phyloP scores from a whole-genome alignment of 2,329 filamentous ascomycete species.

The Capronia coronata region DNA sequence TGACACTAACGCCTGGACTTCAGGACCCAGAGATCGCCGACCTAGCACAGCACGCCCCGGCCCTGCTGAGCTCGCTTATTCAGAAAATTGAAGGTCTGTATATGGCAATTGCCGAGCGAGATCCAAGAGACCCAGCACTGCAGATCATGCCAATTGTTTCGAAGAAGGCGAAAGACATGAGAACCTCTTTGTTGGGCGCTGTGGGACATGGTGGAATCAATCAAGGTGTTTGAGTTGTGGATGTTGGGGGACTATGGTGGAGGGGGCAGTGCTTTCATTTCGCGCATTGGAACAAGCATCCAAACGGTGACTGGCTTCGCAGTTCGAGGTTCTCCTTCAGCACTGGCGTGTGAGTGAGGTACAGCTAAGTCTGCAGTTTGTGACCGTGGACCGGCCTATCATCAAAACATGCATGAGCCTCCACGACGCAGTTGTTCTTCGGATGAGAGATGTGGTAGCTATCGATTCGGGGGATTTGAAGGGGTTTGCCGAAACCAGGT shows the following conservation, averaged over 20 bases:
- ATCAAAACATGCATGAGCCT: no score
- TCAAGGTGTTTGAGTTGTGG: not conserved
- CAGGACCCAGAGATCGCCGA: constrained; percentile 29
- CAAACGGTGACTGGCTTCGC: not conserved
- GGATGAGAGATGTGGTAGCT: no score
- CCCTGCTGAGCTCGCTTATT: constrained; percentile 36
- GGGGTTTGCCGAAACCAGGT: no score
- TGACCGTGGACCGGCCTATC: no score
- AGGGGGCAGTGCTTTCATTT: not conserved
- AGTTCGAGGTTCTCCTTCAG: not conserved
- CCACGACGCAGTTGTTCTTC: no score
- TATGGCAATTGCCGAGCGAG: constrained; percentile 47
- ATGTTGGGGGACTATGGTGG: not conserved
- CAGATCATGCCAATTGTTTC: constrained; percentile 46
- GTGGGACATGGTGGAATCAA: not conserved
- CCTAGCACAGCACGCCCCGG: constrained; percentile 25
- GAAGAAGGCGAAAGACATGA: constrained; percentile 37
- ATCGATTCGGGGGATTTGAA: no score
- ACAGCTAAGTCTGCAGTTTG: not conserved
- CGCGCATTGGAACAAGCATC: not conserved
- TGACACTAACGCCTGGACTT: constrained; percentile 9
- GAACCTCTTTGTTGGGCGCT: constrained; percentile 8
- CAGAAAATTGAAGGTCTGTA: constrained; percentile 49
- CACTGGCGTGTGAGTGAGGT: not conserved
- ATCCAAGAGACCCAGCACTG: constrained; percentile 47